Evolutionary conservation across 306 rosid genomes (phyloP).

Genomic region (Begonia masoniana): DNA sequence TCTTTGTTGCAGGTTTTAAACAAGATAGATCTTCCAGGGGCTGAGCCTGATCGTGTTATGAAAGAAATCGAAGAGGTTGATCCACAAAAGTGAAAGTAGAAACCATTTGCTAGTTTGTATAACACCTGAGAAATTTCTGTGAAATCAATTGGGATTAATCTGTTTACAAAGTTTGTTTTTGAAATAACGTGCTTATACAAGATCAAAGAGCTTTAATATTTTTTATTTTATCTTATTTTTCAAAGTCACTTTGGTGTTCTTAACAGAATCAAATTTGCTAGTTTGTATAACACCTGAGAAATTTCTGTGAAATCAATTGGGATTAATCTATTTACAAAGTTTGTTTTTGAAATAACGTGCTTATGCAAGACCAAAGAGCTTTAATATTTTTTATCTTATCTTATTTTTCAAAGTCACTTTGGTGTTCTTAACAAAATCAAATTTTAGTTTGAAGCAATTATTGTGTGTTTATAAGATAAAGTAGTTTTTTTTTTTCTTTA

Average conservation of each 20-base stretch:
- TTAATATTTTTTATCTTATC: too few species aligned
- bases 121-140: background rate
- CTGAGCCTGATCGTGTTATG: slow-evolving; percentile 74
- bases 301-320: background rate
- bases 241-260: too few species aligned
- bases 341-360: too few species aligned
- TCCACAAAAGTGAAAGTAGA: background rate
- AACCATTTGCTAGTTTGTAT: background rate
- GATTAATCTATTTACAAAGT: background rate
- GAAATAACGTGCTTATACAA: too few species aligned
- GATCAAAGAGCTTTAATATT: too few species aligned
- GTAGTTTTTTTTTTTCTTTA: too few species aligned
- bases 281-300: background rate
- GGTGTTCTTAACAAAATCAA: too few species aligned
- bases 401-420: too few species aligned
- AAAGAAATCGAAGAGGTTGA: slow-evolving; percentile 84
- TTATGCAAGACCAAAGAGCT: too few species aligned
- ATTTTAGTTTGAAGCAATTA: too few species aligned
- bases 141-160: background rate
- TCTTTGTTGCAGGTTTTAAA: slow-evolving; percentile 55
- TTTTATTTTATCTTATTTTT: too few species aligned
- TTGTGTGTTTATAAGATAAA: too few species aligned
- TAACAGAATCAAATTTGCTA: background rate
- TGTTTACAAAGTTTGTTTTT: background rate
- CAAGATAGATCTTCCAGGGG: slow-evolving; percentile 96